Evolutionary conservation across 352 stramenopile genomes (phyloP).

Genomic region (Globisporangium emineosum): DNA sequence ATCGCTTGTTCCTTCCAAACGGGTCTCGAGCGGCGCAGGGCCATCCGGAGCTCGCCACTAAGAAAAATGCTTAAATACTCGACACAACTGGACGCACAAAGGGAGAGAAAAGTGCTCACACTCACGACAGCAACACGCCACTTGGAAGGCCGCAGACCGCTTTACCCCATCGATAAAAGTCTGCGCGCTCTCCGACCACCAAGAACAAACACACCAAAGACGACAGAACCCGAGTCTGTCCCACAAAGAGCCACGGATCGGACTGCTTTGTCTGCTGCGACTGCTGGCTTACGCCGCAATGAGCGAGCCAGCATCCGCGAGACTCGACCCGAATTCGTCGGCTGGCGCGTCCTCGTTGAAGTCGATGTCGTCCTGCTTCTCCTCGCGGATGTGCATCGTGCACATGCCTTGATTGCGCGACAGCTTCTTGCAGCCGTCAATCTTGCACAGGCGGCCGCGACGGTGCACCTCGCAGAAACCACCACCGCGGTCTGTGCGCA

Average conservation of each 20-base stretch:
- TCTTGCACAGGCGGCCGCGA: slow-evolving; percentile 73
- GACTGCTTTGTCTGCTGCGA: not conserved
- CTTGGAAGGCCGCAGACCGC: not conserved
- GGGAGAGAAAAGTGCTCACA: not conserved
- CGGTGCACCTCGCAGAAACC: slow-evolving; percentile 86
- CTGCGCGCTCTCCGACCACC: not conserved
- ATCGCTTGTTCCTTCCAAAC: slow-evolving; percentile 15
- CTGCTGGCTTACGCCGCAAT: not conserved
- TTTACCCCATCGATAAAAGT: not conserved
- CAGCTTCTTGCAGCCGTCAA: slow-evolving; percentile 87
- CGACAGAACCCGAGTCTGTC: not conserved
- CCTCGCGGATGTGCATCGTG: slow-evolving; percentile 87
- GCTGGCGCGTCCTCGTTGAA: slow-evolving; percentile 9
- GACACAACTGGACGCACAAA: slow-evolving; percentile 6
- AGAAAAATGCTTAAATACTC: slow-evolving; percentile 22
- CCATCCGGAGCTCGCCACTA: slow-evolving; percentile 1
- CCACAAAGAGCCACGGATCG: not conserved
- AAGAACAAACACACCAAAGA: not conserved
- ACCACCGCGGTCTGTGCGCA: slow-evolving; percentile 77
- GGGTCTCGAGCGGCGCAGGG: not conserved
- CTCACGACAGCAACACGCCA: slow-evolving; percentile 4
- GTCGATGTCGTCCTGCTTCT: slow-evolving; percentile 51
- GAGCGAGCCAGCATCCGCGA: slow-evolving; percentile 10
- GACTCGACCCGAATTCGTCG: not conserved
- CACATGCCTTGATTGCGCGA: slow-evolving; percentile 86